Base-by-base conservation (phyloP, 2,329 filamentous ascomycete species). In the Exophiala calicioides region DNA sequence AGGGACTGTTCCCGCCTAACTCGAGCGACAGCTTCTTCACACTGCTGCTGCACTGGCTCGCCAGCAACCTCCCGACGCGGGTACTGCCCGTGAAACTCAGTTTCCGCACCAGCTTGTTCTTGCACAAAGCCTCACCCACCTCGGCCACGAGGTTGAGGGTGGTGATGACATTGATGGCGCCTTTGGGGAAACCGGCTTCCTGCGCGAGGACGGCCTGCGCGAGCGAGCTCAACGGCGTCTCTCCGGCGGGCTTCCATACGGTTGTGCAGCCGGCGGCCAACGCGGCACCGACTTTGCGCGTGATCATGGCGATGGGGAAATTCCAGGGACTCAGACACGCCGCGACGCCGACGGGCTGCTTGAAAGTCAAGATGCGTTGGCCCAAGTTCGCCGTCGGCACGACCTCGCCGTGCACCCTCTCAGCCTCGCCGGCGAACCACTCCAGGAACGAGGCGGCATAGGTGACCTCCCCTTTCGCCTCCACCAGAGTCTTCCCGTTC, bases 291-390 rank as follows among this genome's bases (percentile, higher is more conserved):
- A 61, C 60, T 36, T 68, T 67, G 7, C 65, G 55, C 23, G 64
- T 57, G 55, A 88, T 81, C 85, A 88, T 88, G 38, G 84, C 84
- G 2, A 84, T 81, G 9, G 85, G 85, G 61, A 94, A 94, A 70
- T 95, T 94, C 89, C 88, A 93, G 66, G 89, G 89, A 7, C 88
- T 90, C 53, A 94, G 88, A 39, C 93, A 72, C 2, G 85, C 88
- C 61, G 85, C 88, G 10, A 94, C 88, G 42, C 88, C 89, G 12
- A 95, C 81, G 0, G 89, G 88, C 68, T 95, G 86, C 69, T 88
- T 90, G 62, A 88, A 70, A 0, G 87, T 93, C 57, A 84, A 79
- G 13, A 93, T 80, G 43, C 88, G 77, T 67, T 91, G 90, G 3
- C 81, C 83, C 0, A 85, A 75, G 2, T 85, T 73, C 5, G 79